Evolutionary conservation across 1,284 basidiomycete genomes (phyloP).

Genomic region (Thelephora terrestris): DNA sequence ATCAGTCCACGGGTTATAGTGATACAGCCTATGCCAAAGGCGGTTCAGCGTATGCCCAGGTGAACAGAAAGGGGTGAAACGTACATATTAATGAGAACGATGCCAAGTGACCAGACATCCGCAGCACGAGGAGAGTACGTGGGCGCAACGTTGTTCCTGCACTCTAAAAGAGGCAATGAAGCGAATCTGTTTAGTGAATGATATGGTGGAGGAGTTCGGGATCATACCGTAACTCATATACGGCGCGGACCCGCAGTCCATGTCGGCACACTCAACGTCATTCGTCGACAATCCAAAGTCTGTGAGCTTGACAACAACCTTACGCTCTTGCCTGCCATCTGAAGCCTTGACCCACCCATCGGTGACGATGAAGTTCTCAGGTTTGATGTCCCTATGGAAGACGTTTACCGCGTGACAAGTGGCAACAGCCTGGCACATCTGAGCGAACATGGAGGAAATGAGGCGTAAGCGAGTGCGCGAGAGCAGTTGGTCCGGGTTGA

Average conservation of each 20-base stretch:
- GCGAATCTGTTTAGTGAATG: neutral
- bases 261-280: constrained; percentile 83
- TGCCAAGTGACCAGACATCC: constrained; percentile 97
- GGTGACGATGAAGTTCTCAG: constrained; percentile 92
- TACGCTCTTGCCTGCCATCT: constrained; percentile 55
- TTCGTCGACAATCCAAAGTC: constrained; percentile 96
- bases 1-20: constrained; percentile 97
- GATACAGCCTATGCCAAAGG: constrained; percentile 68
- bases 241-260: constrained; percentile 97
- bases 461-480: constrained; percentile 82
- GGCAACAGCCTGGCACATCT: constrained; percentile 98
- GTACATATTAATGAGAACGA: constrained; percentile 95
- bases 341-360: constrained; percentile 54
- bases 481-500: constrained; percentile 76
- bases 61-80: constrained; percentile 19
- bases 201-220: neutral
- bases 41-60: neutral
- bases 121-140: constrained; percentile 91
- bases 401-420: constrained; percentile 92
- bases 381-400: constrained; percentile 97
- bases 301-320: constrained; percentile 85
- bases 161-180: constrained; percentile 49
- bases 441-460: constrained; percentile 91
- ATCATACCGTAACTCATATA: constrained; percentile 94
- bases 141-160: constrained; percentile 92